Evolutionary conservation across 208 protist genomes (phyloP).

Genomic region (Leishmania braziliensis): DNA sequence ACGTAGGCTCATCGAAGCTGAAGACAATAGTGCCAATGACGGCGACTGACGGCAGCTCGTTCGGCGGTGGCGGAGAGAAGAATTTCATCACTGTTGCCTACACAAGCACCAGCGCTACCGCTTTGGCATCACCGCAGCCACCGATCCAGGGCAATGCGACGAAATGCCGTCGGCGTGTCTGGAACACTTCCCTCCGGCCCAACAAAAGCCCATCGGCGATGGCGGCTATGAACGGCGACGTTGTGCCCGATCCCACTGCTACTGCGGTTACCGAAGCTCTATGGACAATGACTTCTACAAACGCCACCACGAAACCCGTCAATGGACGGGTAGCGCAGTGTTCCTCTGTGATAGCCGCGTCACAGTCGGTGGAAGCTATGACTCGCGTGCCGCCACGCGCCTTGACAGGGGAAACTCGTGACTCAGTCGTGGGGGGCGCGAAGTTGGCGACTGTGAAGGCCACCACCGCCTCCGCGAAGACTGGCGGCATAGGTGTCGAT

Average conservation of each 20-base stretch:
- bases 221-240: constrained; percentile 3
- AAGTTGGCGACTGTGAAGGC: neutral
- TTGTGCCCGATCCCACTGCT: constrained; percentile 7
- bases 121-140: neutral
- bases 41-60: no score
- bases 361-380: neutral
- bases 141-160: neutral
- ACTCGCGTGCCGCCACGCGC: neutral
- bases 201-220: constrained; percentile 5
- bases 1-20: neutral
- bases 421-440: neutral
- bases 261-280: neutral
- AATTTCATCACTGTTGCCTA: neutral
- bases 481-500: neutral
- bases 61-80: neutral
- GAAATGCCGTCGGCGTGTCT: constrained; percentile 8
- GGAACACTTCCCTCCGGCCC: constrained; percentile 9
- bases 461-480: neutral
- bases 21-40: neutral
- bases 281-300: neutral
- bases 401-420: neutral
- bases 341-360: neutral
- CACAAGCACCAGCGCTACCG: neutral
- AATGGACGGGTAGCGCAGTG: neutral
- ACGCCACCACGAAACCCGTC: neutral